Conservation (phyloP, 1,284 basidiomycete species). For the Tilletia indica region DNA sequence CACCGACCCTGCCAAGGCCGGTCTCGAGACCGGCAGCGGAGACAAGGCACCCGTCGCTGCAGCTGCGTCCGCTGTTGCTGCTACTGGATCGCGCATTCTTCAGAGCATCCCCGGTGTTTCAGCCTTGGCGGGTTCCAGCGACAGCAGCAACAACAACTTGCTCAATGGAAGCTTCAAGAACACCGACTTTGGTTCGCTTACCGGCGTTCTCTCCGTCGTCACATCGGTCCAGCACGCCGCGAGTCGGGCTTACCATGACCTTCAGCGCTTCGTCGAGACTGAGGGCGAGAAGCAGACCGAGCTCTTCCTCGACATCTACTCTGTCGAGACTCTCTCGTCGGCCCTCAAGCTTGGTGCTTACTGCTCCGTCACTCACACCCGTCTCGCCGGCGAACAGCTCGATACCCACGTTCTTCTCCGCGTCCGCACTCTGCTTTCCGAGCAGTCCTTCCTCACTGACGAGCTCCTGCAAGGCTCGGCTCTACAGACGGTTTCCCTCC, state of each 20-base stretch:
- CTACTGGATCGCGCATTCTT: conserved; percentile 27
- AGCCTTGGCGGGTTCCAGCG: conserved; percentile 28
- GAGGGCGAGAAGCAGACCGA: conserved; percentile 35
- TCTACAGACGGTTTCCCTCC: conserved; percentile 72
- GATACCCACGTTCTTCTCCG: conserved; percentile 71
- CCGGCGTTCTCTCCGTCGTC: conserved; percentile 55
- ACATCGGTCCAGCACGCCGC: conserved; percentile 40
- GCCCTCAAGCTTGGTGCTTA: conserved; percentile 80
- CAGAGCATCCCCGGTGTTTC: conserved; percentile 29
- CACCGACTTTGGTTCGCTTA: conserved; percentile 53
- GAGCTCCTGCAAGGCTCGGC: conserved; percentile 80
- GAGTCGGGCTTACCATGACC: conserved; percentile 46
- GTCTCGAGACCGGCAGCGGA: conserved; percentile 20
- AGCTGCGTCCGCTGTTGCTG: not conserved
- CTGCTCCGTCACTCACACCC: conserved; percentile 71
- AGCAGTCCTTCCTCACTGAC: conserved; percentile 75
- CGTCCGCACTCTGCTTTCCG: conserved; percentile 74
- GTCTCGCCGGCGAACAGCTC: conserved; percentile 44
- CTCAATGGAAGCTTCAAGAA: conserved; percentile 1
- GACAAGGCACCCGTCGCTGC: not conserved
- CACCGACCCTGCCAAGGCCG: conserved; percentile 19
- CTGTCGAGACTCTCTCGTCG: conserved; percentile 39
- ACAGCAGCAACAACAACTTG: conserved; percentile 24
- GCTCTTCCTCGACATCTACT: conserved; percentile 40
- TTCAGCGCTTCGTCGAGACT: conserved; percentile 49